phyloP scores from a whole-genome alignment of 164 flowering plant genomes.

The Tetrastigma voinierianum region DNA sequence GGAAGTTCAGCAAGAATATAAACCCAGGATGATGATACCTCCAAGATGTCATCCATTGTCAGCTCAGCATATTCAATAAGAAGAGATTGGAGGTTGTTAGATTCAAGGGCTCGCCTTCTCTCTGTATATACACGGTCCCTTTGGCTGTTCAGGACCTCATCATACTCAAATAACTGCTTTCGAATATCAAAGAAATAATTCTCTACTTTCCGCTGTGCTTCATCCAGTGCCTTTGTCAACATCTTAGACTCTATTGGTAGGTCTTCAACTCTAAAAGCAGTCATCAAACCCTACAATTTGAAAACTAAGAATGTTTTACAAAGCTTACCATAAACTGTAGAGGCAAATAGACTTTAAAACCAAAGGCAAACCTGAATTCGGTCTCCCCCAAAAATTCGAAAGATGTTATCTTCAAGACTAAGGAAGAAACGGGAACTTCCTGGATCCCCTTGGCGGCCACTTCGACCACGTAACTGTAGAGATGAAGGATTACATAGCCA shows the following conservation, averaged over 20 bases:
- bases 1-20: neutral
- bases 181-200: conserved; percentile 96
- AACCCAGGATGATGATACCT: conserved; percentile 38
- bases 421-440: conserved; percentile 97
- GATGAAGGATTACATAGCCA: conserved; percentile 8
- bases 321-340: conserved; percentile 1
- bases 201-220: conserved; percentile 98
- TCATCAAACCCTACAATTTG: conserved; percentile 83
- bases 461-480: conserved; percentile 88
- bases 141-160: conserved; percentile 97
- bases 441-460: conserved; percentile 99
- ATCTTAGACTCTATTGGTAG: conserved; percentile 94
- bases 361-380: conserved; percentile 71
- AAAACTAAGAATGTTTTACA: conserved; percentile 9
- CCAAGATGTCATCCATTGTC: conserved; percentile 97
- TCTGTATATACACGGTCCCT: conserved; percentile 97
- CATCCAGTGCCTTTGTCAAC: conserved; percentile 95
- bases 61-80: conserved; percentile 93
- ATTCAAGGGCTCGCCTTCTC: conserved; percentile 91
- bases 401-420: conserved; percentile 97
- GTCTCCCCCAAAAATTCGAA: conserved; percentile 95
- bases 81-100: conserved; percentile 82
- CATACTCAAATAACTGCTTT: conserved; percentile 93
- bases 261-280: conserved; percentile 97
- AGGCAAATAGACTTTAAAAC: neutral